phyloP scores from a whole-genome alignment of 371 early-diverging fungal genomes.

The Zancudomyces culisetae region DNA sequence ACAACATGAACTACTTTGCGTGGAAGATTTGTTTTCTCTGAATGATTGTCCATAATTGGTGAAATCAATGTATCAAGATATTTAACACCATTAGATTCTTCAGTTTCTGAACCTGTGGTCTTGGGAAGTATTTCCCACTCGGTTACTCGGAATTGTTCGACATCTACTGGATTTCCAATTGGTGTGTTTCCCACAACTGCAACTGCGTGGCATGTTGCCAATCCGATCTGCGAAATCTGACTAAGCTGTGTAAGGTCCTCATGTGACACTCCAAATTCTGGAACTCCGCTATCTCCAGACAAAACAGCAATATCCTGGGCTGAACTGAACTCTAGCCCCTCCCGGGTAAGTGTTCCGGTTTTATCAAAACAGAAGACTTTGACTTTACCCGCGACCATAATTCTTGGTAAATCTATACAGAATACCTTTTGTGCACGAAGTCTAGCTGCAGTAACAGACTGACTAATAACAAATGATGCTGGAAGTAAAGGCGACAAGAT shows the following conservation, averaged over 20 bases:
- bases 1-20: constrained; percentile 29
- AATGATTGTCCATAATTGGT: constrained; percentile 6
- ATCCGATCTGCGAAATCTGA: constrained; percentile 32
- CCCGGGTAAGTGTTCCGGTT: constrained; percentile 37
- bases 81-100: no score
- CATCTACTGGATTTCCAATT: constrained; percentile 75
- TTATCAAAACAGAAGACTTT: constrained; percentile 79
- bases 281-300: not conserved
- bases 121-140: constrained; percentile 14
- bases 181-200: constrained; percentile 31
- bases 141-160: constrained; percentile 60
- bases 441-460: constrained; percentile 55
- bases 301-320: not conserved
- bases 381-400: constrained; percentile 71
- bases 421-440: constrained; percentile 34
- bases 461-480: constrained; percentile 53
- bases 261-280: not conserved
- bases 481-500: constrained; percentile 44
- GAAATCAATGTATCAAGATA: constrained; percentile 28
- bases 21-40: constrained; percentile 3
- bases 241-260: constrained; percentile 6
- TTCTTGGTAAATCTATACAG: constrained; percentile 56
- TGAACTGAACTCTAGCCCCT: constrained; percentile 34
- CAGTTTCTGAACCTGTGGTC: no score
- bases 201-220: constrained; percentile 63